These are phyloP conservation scores for Starmerella lactis-condensi DNA, from an alignment of 805 yeast genomes.

Conservation along the genomic window DNA sequence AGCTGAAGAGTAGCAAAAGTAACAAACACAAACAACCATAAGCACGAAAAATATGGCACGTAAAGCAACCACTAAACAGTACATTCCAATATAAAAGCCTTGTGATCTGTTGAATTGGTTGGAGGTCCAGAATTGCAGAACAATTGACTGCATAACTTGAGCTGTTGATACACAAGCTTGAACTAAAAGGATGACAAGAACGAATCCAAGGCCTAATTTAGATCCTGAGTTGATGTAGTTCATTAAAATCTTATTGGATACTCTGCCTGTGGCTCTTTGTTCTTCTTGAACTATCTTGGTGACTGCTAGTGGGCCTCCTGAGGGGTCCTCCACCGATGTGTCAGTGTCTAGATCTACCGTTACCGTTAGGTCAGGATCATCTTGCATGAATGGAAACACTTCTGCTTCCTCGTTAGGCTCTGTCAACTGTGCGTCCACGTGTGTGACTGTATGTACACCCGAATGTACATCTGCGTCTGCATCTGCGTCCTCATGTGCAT, in stretches of 20 bases:
- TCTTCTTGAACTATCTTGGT: constrained; percentile 20
- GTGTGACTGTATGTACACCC: too few relatives aligned
- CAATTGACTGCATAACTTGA: constrained; percentile 21
- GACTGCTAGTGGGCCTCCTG: too few relatives aligned
- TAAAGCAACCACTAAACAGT: constrained; percentile 35
- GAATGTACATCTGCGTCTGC: too few relatives aligned
- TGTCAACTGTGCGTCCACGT: too few relatives aligned
- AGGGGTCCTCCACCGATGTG: too few relatives aligned
- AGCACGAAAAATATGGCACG: constrained; percentile 27
- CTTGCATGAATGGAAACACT: too few relatives aligned
- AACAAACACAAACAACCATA: constrained; percentile 14
- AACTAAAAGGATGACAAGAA: constrained; percentile 6
- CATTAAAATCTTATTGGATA: constrained; percentile 31
- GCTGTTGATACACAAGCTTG: constrained; percentile 34
- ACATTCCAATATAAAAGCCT: constrained; percentile 53
- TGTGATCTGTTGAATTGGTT: constrained; percentile 31
- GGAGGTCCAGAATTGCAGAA: constrained; percentile 63
- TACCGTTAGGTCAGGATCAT: too few relatives aligned
- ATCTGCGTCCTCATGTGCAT: too few relatives aligned
- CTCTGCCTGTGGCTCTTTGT: constrained; percentile 18
- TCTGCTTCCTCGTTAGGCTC: too few relatives aligned
- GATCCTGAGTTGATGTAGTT: constrained; percentile 32
- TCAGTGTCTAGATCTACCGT: too few relatives aligned
- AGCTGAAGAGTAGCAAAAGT: constrained; percentile 38
- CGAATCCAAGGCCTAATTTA: constrained; percentile 19